Evolutionary conservation across 768 basidiomycete species (phyloP).

Genomic region (Sporobolomyces pararoseus): DNA sequence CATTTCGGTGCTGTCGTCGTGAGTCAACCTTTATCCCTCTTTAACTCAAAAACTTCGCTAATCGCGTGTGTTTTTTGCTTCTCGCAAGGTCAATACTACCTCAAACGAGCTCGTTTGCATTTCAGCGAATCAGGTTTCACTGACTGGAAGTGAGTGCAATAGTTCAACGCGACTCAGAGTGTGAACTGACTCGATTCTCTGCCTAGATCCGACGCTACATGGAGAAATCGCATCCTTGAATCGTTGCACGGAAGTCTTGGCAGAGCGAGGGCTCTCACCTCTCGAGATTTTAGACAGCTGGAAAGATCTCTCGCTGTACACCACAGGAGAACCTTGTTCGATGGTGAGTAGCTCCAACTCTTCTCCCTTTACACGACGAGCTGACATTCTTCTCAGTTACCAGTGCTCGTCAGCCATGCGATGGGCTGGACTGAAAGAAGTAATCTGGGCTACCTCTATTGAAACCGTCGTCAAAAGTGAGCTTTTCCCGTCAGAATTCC

Average conservation of each 20-base stretch:
- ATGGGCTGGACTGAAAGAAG: constrained; percentile 46
- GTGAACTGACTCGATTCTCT: neutral
- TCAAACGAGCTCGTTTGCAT: constrained; percentile 46
- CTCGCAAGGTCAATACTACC: constrained; percentile 46
- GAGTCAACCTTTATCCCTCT: neutral
- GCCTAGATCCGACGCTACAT: constrained; percentile 44
- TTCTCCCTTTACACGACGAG: neutral
- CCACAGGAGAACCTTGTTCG: constrained; percentile 46
- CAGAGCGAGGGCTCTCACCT: constrained; percentile 37
- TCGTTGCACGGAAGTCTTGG: constrained; percentile 45
- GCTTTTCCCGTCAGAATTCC: constrained; percentile 3
- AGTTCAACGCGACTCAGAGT: too few species aligned
- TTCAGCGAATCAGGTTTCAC: constrained; percentile 43
- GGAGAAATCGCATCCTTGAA: constrained; percentile 45
- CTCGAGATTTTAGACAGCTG: constrained; percentile 44
- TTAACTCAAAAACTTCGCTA: too few species aligned
- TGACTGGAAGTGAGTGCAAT: constrained; percentile 42
- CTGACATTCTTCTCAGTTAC: neutral
- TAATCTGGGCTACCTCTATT: constrained; percentile 45
- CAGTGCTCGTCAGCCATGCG: constrained; percentile 44
- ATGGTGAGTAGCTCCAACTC: neutral
- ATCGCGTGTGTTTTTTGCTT: too few species aligned
- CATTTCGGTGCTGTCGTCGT: constrained; percentile 45
- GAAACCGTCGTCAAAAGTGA: constrained; percentile 43
- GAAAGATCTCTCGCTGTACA: constrained; percentile 45